Evolutionary conservation across 345 rosid genomes (phyloP).

Genomic region (Pelargonium nanum): DNA sequence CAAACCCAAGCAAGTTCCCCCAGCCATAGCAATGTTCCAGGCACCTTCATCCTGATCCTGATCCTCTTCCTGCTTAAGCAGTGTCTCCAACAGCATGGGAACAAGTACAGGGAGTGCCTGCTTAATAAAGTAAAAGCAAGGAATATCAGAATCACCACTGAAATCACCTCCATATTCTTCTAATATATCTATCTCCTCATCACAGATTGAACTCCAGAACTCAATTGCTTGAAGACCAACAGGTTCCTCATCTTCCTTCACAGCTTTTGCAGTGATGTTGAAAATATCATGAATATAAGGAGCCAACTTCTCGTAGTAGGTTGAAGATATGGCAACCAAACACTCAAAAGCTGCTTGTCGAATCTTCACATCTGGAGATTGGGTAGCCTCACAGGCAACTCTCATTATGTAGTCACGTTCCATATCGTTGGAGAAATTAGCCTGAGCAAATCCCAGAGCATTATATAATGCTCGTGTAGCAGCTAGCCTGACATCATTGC

Average conservation of each 20-base stretch:
- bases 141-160: conserved; percentile 25
- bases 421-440: conserved; percentile 19
- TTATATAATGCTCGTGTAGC: conserved; percentile 21
- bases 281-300: conserved; percentile 21
- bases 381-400: conserved; percentile 28
- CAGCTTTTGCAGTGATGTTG: conserved; percentile 23
- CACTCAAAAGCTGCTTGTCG: conserved; percentile 27
- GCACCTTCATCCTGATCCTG: conserved; percentile 28
- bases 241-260: conserved; percentile 22
- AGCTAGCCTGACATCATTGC: conserved; percentile 25
- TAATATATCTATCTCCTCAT: conserved; percentile 27
- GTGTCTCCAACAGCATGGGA: conserved; percentile 23
- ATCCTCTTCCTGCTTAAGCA: conserved; percentile 27
- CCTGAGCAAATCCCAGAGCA: conserved; percentile 26
- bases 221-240: conserved; percentile 27
- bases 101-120: conserved; percentile 22
- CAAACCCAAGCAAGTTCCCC: conserved; percentile 59
- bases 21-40: conserved; percentile 41
- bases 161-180: conserved; percentile 33
- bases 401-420: conserved; percentile 29
- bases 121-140: conserved; percentile 32
- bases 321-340: conserved; percentile 22
- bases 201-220: conserved; percentile 27
- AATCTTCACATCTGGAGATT: conserved; percentile 20
- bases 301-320: conserved; percentile 22